Conservation (phyloP, 192 early-diverging fungal species). For the Tieghemiomyces parasiticus region DNA sequence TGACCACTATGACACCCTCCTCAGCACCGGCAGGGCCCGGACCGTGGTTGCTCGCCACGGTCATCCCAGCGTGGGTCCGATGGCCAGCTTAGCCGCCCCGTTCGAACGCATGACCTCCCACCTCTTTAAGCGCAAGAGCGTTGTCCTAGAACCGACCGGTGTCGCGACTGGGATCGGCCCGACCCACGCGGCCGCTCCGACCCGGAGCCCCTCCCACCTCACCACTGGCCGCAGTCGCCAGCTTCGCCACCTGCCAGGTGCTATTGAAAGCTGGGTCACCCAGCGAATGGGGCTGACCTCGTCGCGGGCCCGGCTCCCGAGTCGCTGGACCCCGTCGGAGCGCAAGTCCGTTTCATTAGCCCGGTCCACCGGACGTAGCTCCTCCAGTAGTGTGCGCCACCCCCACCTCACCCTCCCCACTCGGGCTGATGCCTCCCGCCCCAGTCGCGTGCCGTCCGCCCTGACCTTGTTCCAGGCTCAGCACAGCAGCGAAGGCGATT, state of each 20-base stretch:
- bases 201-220: neutral
- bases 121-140: constrained; percentile 10
- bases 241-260: neutral
- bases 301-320: neutral
- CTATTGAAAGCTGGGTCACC: constrained; percentile 11
- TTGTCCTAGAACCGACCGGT: neutral
- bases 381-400: neutral
- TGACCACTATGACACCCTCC: no score
- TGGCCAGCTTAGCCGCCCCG: no score
- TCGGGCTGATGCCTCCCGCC: neutral
- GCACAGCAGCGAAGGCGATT: neutral
- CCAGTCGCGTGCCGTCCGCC: neutral
- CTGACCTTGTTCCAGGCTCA: neutral
- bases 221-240: neutral
- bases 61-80: no score
- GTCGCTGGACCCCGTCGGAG: neutral
- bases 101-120: neutral
- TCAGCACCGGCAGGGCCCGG: no score
- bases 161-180: neutral
- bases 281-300: neutral
- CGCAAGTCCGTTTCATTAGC: neutral
- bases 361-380: neutral
- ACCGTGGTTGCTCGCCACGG: no score
- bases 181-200: neutral
- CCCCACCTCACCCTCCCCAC: neutral